These are phyloP conservation scores for Lagenidium sp. DNA, from an alignment of 352 stramenopile species.

Conservation along the genomic window DNA sequence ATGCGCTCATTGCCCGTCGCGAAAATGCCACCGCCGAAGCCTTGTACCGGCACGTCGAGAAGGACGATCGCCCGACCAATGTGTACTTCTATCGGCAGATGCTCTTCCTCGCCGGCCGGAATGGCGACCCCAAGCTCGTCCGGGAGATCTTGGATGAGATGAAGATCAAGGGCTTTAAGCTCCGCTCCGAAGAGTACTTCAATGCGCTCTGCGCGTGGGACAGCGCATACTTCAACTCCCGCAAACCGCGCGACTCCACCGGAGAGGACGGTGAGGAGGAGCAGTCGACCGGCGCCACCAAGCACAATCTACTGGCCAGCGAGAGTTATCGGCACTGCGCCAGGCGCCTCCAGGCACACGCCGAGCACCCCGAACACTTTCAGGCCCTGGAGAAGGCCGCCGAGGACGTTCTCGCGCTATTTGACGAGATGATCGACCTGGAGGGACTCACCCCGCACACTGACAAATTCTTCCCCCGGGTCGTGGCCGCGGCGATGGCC, in stretches of 20 bases:
- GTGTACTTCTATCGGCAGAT: conserved; percentile 56
- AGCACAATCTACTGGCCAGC: conserved; percentile 16
- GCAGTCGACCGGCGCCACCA: neutral
- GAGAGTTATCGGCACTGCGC: conserved; percentile 33
- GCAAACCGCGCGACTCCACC: neutral
- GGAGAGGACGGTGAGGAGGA: neutral
- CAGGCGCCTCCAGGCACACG: conserved; percentile 27
- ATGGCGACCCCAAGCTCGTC: conserved; percentile 20
- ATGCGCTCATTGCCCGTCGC: conserved; percentile 25
- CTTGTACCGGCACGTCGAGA: conserved; percentile 33
- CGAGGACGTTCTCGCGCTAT: conserved; percentile 29
- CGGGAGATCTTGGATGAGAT: conserved; percentile 40
- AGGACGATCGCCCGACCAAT: conserved; percentile 32
- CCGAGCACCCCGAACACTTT: conserved; percentile 22
- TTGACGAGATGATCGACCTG: conserved; percentile 54
- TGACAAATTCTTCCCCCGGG: conserved; percentile 27
- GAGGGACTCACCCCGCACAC: conserved; percentile 22
- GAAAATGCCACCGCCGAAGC: conserved; percentile 29
- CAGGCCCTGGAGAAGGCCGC: neutral
- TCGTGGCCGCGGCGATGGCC: conserved; percentile 42
- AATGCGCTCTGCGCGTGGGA: conserved; percentile 41
- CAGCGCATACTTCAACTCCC: conserved; percentile 26
- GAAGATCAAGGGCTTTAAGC: conserved; percentile 58
- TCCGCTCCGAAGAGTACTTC: conserved; percentile 42
- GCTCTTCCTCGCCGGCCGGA: conserved; percentile 28